Evolutionary conservation across 768 basidiomycete genomes (phyloP).

Genomic region (Floccularia luteovirens): DNA sequence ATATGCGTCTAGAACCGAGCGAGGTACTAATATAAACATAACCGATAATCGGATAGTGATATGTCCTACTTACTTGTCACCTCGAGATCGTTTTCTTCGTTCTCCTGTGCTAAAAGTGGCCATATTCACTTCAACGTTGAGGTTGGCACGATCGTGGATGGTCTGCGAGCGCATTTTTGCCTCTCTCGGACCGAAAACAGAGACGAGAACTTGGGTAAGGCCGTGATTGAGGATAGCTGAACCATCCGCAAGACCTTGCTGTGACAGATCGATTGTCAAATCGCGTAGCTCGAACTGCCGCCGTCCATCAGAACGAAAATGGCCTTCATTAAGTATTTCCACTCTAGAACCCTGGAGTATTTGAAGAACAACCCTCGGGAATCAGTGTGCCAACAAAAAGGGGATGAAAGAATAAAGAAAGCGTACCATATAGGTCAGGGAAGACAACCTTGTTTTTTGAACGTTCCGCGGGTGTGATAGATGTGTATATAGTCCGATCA

Average conservation of each 20-base stretch:
- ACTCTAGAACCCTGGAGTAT: conserved; percentile 47
- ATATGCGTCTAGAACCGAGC: conserved; percentile 68
- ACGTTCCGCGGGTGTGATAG: too few species aligned
- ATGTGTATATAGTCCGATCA: too few species aligned
- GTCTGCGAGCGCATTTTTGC: conserved; percentile 74
- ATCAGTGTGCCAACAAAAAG: too few species aligned
- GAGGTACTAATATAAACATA: too few species aligned
- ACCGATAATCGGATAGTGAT: not conserved
- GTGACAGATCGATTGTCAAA: conserved; percentile 69
- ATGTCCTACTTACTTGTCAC: conserved; percentile 73
- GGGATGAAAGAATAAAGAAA: too few species aligned
- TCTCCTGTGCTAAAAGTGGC: conserved; percentile 86
- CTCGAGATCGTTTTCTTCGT: conserved; percentile 63
- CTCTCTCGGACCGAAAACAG: conserved; percentile 91
- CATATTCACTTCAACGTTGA: conserved; percentile 86
- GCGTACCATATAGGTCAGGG: too few species aligned
- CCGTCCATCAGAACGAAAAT: conserved; percentile 87
- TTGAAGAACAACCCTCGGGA: too few species aligned
- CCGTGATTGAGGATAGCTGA: conserved; percentile 82
- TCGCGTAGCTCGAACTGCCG: conserved; percentile 88
- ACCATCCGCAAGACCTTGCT: conserved; percentile 77
- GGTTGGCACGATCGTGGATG: conserved; percentile 78
- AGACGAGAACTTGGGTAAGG: conserved; percentile 80
- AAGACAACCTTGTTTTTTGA: too few species aligned
- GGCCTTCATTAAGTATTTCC: conserved; percentile 79